Conservation (phyloP, 768 basidiomycete species). For the Zangia roseola region DNA sequence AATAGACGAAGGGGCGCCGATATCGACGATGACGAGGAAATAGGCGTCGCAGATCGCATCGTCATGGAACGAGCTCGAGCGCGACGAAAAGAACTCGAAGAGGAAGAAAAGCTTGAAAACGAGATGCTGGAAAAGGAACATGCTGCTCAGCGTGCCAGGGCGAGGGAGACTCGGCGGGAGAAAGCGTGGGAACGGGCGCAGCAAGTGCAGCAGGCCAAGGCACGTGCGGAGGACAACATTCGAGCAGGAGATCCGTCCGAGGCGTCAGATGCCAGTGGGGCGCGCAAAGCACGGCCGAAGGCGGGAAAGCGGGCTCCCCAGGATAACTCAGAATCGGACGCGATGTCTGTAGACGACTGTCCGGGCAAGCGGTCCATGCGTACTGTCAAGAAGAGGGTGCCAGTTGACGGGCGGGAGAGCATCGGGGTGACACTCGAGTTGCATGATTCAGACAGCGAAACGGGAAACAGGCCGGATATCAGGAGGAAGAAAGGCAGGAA, state of each 20-base stretch:
- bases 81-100: conserved; percentile 41
- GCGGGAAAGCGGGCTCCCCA: neutral
- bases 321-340: conserved; percentile 23
- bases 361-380: conserved; percentile 11
- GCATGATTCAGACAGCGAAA: conserved; percentile 2
- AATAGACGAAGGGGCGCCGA: conserved; percentile 34
- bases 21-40: conserved; percentile 33
- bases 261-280: conserved; percentile 5
- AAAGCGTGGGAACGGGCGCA: conserved; percentile 25
- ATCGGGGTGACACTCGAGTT: neutral
- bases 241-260: neutral
- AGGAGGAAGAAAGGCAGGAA: neutral
- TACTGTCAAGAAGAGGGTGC: neutral
- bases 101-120: conserved; percentile 38
- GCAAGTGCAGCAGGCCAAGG: conserved; percentile 5
- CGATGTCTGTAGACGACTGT: conserved; percentile 29
- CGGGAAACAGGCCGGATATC: neutral
- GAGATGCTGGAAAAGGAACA: conserved; percentile 24
- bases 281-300: conserved; percentile 2
- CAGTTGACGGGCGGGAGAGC: neutral
- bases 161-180: conserved; percentile 14
- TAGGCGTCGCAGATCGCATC: conserved; percentile 39
- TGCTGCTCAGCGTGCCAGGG: conserved; percentile 22
- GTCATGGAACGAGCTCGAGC: conserved; percentile 43
- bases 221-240: neutral